phyloP scores from a whole-genome alignment of 2,329 filamentous ascomycete species.

The Cytospora mali region DNA sequence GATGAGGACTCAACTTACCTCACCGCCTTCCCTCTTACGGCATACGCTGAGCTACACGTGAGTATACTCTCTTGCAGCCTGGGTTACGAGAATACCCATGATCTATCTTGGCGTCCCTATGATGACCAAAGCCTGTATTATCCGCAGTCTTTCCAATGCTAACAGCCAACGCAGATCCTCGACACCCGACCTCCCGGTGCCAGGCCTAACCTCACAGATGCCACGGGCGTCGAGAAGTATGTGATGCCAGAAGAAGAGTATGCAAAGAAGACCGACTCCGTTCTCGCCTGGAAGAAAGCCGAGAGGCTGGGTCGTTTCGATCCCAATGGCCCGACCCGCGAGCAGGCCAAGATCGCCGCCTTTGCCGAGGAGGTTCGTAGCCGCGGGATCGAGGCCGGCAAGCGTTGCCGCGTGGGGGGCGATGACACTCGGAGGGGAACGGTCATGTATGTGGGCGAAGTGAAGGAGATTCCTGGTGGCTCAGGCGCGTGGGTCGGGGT shows the following conservation, averaged over 20 bases:
- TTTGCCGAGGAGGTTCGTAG: conserved; percentile 70
- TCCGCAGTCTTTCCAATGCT: conserved; percentile 25
- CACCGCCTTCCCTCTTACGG: conserved; percentile 65
- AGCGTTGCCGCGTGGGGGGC: conserved; percentile 65
- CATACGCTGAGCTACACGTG: conserved; percentile 81
- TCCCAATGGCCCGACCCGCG: conserved; percentile 74
- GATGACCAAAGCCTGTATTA: background rate
- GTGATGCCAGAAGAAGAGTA: conserved; percentile 85
- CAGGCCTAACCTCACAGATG: conserved; percentile 79
- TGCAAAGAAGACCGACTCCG: conserved; percentile 81
- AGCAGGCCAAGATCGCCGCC: conserved; percentile 71
- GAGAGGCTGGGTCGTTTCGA: conserved; percentile 97
- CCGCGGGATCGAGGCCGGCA: conserved; percentile 66
- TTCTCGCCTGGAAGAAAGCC: conserved; percentile 93
- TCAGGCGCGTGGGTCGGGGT: conserved; percentile 73
- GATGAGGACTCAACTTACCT: conserved; percentile 74
- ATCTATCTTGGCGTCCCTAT: background rate
- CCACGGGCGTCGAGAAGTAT: conserved; percentile 84
- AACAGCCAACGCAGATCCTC: conserved; percentile 59
- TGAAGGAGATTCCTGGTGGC: conserved; percentile 71
- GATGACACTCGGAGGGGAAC: conserved; percentile 71
- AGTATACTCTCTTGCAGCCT: conserved; percentile 44
- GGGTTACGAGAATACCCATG: too few species aligned
- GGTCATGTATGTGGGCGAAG: conserved; percentile 72
- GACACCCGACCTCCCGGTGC: conserved; percentile 78